A percentile compares a stretch with the other conserved stretches of the same genome.
These are phyloP conservation scores for Davidsoniella eucalypti DNA, from an alignment of 2,329 filamentous ascomycete species.

Conservation along the genomic window DNA sequence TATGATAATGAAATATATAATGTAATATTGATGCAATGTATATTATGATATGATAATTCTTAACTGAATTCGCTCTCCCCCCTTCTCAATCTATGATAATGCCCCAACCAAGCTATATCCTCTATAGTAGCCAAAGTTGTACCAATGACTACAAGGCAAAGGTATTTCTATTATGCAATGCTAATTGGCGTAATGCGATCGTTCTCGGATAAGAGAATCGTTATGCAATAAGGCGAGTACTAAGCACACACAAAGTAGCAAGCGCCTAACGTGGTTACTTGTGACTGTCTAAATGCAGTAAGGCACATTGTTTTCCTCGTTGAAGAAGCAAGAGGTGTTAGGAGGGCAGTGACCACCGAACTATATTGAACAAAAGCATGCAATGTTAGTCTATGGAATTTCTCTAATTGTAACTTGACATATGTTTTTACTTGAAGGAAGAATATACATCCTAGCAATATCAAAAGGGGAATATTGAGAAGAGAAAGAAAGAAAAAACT, in stretches of 20 bases:
- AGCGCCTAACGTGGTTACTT: neutral
- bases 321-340: slow-evolving; percentile 23
- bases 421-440: neutral
- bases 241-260: neutral
- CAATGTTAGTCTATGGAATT: neutral
- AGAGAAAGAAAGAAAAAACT: slow-evolving; percentile 13
- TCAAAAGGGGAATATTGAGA: neutral
- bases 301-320: slow-evolving; percentile 21
- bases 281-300: slow-evolving; percentile 20
- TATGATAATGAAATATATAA: no score
- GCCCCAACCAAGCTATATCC: no score
- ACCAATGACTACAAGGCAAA: no score
- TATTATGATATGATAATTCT: no score
- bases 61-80: no score
- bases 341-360: slow-evolving; percentile 21
- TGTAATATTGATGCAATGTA: no score
- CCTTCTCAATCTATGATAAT: no score
- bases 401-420: neutral
- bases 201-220: no score
- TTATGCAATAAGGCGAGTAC: no score
- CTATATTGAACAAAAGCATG: slow-evolving; percentile 14
- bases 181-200: no score
- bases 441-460: neutral
- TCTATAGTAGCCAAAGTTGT: no score
- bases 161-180: no score